Evolutionary conservation across 208 protist species (phyloP).

Genomic region (Leishmania turanica): DNA sequence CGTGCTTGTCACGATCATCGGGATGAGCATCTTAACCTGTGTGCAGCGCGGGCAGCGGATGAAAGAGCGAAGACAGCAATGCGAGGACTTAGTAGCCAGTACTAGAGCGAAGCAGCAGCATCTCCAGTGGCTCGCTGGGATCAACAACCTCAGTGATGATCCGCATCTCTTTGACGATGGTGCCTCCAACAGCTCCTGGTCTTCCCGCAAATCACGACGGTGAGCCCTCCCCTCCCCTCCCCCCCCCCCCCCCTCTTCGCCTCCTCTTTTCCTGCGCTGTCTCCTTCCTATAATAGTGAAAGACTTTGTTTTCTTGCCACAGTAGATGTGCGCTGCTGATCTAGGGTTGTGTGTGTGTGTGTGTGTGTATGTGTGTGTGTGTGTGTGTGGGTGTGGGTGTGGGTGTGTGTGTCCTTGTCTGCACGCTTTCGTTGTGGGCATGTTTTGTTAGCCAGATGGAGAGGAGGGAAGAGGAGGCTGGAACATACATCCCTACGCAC

Average conservation of each 20-base stretch:
- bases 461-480: background rate
- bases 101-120: conserved; percentile 12
- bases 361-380: background rate
- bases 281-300: background rate
- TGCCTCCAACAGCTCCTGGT: background rate
- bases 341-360: too few species aligned
- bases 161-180: background rate
- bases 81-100: background rate
- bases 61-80: background rate
- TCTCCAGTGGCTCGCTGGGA: conserved; percentile 4
- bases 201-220: background rate
- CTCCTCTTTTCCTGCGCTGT: too few species aligned
- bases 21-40: conserved; percentile 6
- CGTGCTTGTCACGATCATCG: conserved; percentile 6
- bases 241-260: background rate
- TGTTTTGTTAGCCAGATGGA: background rate
- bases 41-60: background rate
- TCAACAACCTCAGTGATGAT: conserved; percentile 6
- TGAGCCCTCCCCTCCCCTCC: background rate
- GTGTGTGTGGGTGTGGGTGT: background rate
- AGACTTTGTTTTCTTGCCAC: background rate
- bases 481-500: background rate
- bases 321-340: background rate
- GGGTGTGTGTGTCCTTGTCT: background rate
- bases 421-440: background rate